Evolutionary conservation across 805 yeast species (phyloP).

Genomic region (Candida glaebosa): DNA sequence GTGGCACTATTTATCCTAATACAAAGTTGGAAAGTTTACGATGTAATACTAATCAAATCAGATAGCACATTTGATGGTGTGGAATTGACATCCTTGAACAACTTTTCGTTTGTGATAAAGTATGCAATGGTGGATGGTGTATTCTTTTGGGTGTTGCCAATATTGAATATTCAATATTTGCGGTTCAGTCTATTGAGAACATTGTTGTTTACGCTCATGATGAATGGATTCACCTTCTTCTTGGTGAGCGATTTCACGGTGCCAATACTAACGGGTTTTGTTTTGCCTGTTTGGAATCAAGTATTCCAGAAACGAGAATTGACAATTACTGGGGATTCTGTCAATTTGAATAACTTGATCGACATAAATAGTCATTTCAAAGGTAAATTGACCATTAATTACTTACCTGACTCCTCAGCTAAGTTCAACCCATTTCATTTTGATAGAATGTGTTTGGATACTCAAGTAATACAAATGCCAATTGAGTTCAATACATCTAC

Average conservation of each 20-base stretch:
- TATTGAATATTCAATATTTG: constrained; percentile 72
- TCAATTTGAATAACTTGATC: constrained; percentile 31
- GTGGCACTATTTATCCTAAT: constrained; percentile 64
- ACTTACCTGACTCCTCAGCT: constrained; percentile 89
- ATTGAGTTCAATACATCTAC: constrained; percentile 77
- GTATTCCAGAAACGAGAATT: constrained; percentile 42
- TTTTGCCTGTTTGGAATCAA: constrained; percentile 43
- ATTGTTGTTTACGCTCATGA: constrained; percentile 40
- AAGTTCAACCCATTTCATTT: constrained; percentile 71
- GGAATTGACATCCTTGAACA: constrained; percentile 41
- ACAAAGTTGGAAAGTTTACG: constrained; percentile 86
- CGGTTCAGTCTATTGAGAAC: constrained; percentile 60
- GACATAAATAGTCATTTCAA: constrained; percentile 65
- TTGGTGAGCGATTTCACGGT: constrained; percentile 50
- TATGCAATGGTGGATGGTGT: constrained; percentile 71
- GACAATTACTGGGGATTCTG: constrained; percentile 49
- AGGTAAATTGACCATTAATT: constrained; percentile 83
- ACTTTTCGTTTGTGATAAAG: constrained; percentile 59
- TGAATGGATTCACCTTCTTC: constrained; percentile 51
- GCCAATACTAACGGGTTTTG: constrained; percentile 37
- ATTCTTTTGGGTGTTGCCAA: constrained; percentile 67
- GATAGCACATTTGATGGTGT: constrained; percentile 28
- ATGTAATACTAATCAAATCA: constrained; percentile 56
- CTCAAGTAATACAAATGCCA: constrained; percentile 48
- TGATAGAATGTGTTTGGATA: constrained; percentile 55